phyloP scores from a whole-genome alignment of 169 alveolate genomes.

The Plasmodium cynomolgi region DNA sequence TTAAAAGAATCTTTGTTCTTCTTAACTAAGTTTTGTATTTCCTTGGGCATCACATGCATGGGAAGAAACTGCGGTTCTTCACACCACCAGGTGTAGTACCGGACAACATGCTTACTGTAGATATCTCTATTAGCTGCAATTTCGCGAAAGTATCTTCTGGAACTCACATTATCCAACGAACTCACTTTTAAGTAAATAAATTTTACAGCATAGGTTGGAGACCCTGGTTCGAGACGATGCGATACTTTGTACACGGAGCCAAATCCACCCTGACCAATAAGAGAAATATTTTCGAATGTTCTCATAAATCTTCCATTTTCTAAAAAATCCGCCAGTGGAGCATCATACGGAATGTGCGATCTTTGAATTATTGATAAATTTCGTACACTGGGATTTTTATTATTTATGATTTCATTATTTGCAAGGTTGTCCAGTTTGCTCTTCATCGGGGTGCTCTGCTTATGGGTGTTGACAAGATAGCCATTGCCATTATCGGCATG shows the following conservation, averaged over 20 bases:
- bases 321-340: slow-evolving; percentile 77
- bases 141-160: slow-evolving; percentile 90
- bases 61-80: slow-evolving; percentile 93
- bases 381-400: slow-evolving; percentile 43
- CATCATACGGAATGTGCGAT: slow-evolving; percentile 73
- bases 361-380: slow-evolving; percentile 27
- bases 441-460: slow-evolving; percentile 6
- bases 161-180: slow-evolving; percentile 86
- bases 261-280: slow-evolving; percentile 93
- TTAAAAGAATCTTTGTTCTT: slow-evolving; percentile 79
- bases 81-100: slow-evolving; percentile 95
- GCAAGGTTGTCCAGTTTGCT: slow-evolving; percentile 7
- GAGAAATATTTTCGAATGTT: slow-evolving; percentile 86
- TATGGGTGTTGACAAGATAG: not conserved
- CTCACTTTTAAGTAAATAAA: slow-evolving; percentile 85
- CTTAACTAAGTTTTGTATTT: slow-evolving; percentile 82
- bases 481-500: not conserved
- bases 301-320: slow-evolving; percentile 91
- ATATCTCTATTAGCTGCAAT: slow-evolving; percentile 91
- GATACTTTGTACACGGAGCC: slow-evolving; percentile 91
- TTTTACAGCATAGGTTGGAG: slow-evolving; percentile 90
- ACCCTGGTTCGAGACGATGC: slow-evolving; percentile 91
- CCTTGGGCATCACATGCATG: slow-evolving; percentile 81
- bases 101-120: slow-evolving; percentile 90
- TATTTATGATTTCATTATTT: slow-evolving; percentile 33